A percentile compares a stretch with the other conserved stretches of the same genome.
These are phyloP conservation scores for Ogataea paraovalis DNA, from an alignment of 805 yeast species.

Conservation along the genomic window DNA sequence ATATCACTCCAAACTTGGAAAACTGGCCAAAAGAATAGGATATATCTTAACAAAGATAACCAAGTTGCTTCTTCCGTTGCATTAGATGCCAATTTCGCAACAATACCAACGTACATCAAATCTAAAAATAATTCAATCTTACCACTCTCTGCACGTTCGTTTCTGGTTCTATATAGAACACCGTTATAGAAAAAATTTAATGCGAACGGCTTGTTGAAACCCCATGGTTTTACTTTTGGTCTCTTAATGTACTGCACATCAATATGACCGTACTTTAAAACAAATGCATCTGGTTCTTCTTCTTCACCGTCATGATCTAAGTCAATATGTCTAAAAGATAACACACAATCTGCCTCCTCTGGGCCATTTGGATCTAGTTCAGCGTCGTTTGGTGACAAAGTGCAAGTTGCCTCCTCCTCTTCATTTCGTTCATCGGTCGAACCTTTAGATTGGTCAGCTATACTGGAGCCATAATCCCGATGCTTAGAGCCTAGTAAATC, in stretches of 20 bases:
- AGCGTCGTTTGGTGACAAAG: no score
- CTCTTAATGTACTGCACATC: conserved; percentile 42
- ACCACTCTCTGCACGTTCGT: conserved; percentile 46
- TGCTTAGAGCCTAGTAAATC: not conserved
- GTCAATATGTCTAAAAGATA: conserved; percentile 10
- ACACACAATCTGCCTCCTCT: no score
- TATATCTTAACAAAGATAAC: conserved; percentile 41
- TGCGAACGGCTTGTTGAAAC: conserved; percentile 53
- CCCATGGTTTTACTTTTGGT: conserved; percentile 30
- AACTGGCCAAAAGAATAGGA: conserved; percentile 52
- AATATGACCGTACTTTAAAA: conserved; percentile 46
- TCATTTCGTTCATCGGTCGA: not conserved
- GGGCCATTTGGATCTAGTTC: no score
- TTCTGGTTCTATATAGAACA: conserved; percentile 48
- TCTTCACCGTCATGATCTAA: conserved; percentile 16
- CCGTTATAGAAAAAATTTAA: conserved; percentile 59
- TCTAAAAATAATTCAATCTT: conserved; percentile 58
- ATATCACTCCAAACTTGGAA: conserved; percentile 65
- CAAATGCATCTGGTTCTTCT: conserved; percentile 34
- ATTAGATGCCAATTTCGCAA: conserved; percentile 52
- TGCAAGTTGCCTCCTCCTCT: not conserved
- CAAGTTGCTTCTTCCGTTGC: conserved; percentile 51
- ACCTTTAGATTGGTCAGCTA: not conserved
- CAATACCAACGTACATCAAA: conserved; percentile 60
- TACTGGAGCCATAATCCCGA: not conserved